Evolutionary conservation across 352 stramenopile species (phyloP).

Genomic region (Globisporangium polare): DNA sequence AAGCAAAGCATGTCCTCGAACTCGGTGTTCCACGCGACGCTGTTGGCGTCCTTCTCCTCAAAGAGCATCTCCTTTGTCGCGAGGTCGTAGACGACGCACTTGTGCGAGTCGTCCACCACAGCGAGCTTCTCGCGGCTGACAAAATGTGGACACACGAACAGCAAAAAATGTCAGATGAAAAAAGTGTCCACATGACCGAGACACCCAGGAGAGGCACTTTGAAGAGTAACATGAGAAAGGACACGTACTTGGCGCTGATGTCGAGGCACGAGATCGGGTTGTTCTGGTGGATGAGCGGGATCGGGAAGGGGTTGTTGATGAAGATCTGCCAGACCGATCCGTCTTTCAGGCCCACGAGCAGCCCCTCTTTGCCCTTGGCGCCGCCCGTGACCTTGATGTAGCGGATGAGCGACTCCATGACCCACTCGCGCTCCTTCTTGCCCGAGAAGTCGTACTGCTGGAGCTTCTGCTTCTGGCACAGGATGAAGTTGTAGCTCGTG

Average conservation of each 20-base stretch:
- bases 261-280: conserved; percentile 87
- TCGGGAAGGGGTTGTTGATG: conserved; percentile 94
- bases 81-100: conserved; percentile 90
- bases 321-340: conserved; percentile 91
- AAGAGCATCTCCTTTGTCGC: conserved; percentile 89
- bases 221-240: background rate
- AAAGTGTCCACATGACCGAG: conserved; percentile 4
- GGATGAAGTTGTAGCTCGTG: conserved; percentile 89
- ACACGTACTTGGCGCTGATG: conserved; percentile 80
- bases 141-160: background rate
- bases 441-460: conserved; percentile 91
- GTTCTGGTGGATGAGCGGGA: conserved; percentile 87
- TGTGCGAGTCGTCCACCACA: conserved; percentile 88
- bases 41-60: conserved; percentile 81
- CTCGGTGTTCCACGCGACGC: conserved; percentile 93
- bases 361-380: conserved; percentile 81
- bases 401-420: conserved; percentile 86
- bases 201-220: conserved; percentile 1
- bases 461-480: conserved; percentile 91
- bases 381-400: conserved; percentile 92
- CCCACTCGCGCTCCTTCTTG: conserved; percentile 83
- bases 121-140: conserved; percentile 83
- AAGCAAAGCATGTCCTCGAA: conserved; percentile 95
- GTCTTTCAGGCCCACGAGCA: conserved; percentile 92
- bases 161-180: background rate